Base-by-base conservation (phyloP, 768 basidiomycete genomes). In the Cystobasidium ongulense region DNA sequence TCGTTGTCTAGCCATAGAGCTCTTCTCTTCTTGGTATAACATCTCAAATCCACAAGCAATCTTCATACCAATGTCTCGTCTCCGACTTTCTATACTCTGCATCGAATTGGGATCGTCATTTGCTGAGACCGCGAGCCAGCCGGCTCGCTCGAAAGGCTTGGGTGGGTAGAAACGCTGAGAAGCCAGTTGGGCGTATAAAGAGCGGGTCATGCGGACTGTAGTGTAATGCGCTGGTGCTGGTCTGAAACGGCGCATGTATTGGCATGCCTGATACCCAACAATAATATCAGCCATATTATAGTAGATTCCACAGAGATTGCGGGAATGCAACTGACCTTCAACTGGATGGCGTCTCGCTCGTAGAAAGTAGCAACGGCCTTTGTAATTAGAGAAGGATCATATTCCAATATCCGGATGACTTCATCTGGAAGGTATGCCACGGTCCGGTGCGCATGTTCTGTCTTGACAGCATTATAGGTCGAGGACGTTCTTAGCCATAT, bases 31-130 rank as follows among this genome's bases (percentile, higher is more conserved):
- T 80, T 90, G 88, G 80, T 90, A 97, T 46, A 96, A 85, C 85
- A 98, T 99, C 83, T 99, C 96, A 75, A 97, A 97, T 0, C 96
- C 96, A 75, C 91, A 91, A 1, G 92, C 92, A 65, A 98, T 88
- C 83, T 98, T 98, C 88, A 97, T 90, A 8, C 95, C 95, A 33
- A 91, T 80, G 81, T 92, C 90, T 72, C 86, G 84, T 88, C 90
- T 88, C 76, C 88, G 85, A 87, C 88, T 87, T 76, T 90, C 88
- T 50, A 83, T 81, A 0, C 86, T 86, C 4, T 85, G 87, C 81
- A 90, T 87, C 3, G 27, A 25, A 38, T 4, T 39, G 5, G 63
- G 38, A 27, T 38, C 8, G 10, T 38, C 41, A 10, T 57, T 52
- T 23, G 10, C 38, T 18, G 25, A 15, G 27, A 79, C 80, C 3